phyloP scores from a whole-genome alignment of 2,329 filamentous ascomycete species.

The Clonostachys sp. region DNA sequence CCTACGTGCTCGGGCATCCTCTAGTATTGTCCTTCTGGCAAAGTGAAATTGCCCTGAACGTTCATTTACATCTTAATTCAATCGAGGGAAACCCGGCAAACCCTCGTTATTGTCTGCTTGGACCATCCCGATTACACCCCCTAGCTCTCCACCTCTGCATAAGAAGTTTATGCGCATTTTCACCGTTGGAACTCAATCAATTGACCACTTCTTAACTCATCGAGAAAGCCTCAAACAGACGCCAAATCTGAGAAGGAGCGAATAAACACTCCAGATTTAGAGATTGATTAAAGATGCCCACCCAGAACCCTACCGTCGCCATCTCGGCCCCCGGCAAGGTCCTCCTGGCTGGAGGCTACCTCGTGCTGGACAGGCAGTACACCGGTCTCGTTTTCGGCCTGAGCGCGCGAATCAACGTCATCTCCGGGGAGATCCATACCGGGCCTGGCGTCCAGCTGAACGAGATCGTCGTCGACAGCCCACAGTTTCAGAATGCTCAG shows the following conservation, averaged over 20 bases:
- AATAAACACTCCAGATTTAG: not conserved
- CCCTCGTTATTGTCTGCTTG: no score
- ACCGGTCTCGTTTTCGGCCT: constrained; percentile 71
- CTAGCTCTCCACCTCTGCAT: no score
- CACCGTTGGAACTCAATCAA: constrained; percentile 4
- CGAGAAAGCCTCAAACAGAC: no score
- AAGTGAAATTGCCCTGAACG: no score
- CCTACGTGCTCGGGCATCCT: no score
- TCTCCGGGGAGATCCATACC: constrained; percentile 52
- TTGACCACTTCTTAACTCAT: no score
- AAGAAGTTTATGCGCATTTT: constrained; percentile 1
- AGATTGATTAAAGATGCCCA: not conserved
- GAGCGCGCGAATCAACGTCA: constrained; percentile 62
- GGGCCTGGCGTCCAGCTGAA: constrained; percentile 59
- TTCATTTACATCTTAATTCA: no score
- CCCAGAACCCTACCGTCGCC: constrained; percentile 35
- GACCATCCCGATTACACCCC: no score
- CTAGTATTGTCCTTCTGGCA: no score
- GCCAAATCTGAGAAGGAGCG: no score
- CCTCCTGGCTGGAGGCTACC: constrained; percentile 87
- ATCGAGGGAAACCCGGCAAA: no score
- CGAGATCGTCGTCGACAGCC: constrained; percentile 83
- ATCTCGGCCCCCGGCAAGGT: constrained; percentile 96
- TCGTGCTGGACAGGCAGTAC: constrained; percentile 85
- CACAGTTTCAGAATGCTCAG: constrained; percentile 81